Evolutionary conservation across 345 rosid genomes (phyloP).

Genomic region (Brassica incana): DNA sequence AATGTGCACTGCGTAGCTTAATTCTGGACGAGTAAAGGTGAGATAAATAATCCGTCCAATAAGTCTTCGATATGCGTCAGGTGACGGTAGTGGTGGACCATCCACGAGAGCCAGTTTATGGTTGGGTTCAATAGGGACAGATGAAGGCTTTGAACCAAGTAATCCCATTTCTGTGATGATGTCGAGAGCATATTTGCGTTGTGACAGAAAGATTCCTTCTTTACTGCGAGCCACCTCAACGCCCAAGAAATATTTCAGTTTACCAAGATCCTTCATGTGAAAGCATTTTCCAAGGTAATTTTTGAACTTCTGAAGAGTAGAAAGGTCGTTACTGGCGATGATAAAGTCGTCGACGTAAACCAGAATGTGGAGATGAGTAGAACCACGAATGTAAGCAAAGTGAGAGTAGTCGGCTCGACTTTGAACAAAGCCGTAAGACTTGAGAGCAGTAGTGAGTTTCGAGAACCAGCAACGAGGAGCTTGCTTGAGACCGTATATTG

Average conservation of each 20-base stretch:
- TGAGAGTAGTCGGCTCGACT: neutral
- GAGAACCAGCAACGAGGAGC: too few relatives aligned
- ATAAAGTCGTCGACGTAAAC: neutral
- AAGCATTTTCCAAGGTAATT: neutral
- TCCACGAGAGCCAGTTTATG: too few relatives aligned
- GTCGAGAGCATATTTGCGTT: neutral
- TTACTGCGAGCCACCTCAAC: neutral
- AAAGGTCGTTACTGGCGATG: neutral
- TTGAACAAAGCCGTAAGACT: too few relatives aligned
- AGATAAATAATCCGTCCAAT: too few relatives aligned
- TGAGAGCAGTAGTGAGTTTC: too few relatives aligned
- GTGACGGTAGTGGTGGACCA: too few relatives aligned
- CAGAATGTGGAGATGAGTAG: too few relatives aligned
- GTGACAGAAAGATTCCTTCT: neutral
- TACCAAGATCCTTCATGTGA: neutral
- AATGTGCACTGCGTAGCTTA: too few relatives aligned
- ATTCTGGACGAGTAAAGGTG: too few relatives aligned
- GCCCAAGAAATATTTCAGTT: neutral
- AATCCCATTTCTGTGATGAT: neutral
- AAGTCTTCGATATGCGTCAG: too few relatives aligned
- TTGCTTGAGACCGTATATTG: too few relatives aligned
- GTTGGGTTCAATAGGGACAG: neutral
- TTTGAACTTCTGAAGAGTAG: neutral
- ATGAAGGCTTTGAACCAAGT: neutral
- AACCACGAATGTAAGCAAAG: neutral